Conservation (phyloP, 768 basidiomycete species). For the Cyathus striatus region DNA sequence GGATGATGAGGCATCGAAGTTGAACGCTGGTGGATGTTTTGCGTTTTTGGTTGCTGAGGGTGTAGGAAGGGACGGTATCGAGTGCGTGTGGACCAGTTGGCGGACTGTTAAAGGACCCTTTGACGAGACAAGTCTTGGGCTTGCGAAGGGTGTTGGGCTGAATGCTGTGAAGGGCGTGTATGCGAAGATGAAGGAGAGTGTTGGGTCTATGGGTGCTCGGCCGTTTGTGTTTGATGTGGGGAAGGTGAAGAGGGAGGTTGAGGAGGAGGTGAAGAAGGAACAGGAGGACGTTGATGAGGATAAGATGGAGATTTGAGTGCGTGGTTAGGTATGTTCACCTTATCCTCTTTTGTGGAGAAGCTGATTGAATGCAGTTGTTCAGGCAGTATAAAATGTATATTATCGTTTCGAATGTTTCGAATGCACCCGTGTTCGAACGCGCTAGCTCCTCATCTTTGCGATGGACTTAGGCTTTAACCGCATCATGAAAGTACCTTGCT, state of each 20-base stretch:
- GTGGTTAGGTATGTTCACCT: too few species aligned
- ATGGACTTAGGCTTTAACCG: too few species aligned
- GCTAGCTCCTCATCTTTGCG: too few species aligned
- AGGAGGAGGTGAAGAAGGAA: conserved; percentile 3
- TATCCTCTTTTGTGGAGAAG: too few species aligned
- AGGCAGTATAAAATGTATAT: too few species aligned
- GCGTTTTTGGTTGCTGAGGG: conserved; percentile 53
- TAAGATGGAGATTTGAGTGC: conserved; percentile 44
- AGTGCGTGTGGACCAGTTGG: conserved; percentile 60
- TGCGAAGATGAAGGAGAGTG: conserved; percentile 37
- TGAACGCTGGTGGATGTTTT: conserved; percentile 56
- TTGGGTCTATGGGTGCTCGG: conserved; percentile 15
- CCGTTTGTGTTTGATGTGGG: neutral
- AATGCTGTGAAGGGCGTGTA: conserved; percentile 43
- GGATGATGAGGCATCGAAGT: conserved; percentile 29
- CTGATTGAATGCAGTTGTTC: too few species aligned
- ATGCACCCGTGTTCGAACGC: too few species aligned
- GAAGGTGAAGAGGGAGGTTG: conserved; percentile 1
- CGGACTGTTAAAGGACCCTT: conserved; percentile 25
- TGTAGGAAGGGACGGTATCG: conserved; percentile 8
- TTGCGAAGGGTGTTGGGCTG: conserved; percentile 46
- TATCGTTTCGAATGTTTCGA: too few species aligned
- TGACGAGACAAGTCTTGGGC: conserved; percentile 32
- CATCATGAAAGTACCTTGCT: too few species aligned
- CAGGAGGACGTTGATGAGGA: conserved; percentile 12